Base-by-base conservation (phyloP, 176 grass and related monocot genomes). In the Oryza meridionalis region DNA sequence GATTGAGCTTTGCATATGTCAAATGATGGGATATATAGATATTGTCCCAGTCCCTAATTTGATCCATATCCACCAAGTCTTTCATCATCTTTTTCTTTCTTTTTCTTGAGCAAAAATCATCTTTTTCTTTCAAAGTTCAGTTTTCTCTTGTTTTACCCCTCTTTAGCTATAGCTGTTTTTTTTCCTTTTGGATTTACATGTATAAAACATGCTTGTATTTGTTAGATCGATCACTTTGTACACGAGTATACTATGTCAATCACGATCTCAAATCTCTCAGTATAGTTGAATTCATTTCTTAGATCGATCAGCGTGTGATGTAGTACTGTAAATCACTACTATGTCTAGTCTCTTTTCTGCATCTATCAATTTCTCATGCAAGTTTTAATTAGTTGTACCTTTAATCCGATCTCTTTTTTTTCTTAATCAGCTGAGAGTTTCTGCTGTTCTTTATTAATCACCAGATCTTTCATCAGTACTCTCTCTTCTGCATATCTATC, bases 21-120 rank as follows among this genome's bases (percentile, higher is more conserved):
- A 31, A 86, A 65, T 85, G 78, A 68, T 81, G 64, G 19, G 46
- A 47, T n/a, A n/a, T n/a, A n/a, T 84, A 25, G 26, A 35, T 78
- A 35, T 73, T 35, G 25, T 22, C n/a, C 16, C 43, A 29, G 17
- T 19, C 70, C 32, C 70, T 32, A 50, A 59, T 68, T 69, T 29
- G 44, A 42, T 67, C 44, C 29, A 37, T 73, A 37, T 73, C 69
- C 40, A 37, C 78, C 83, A 82, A 82, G 59, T 78, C 78, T 73
- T 25, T 21, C 67, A 16, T 78, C 59, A 58, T 62, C 58, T 73
- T 72, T 75, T 75, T 76, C 46, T 45, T 40, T 40, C 38, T 40
- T 40, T 40, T 40, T 40, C 7, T 8, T 9, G 38, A 40, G 38
- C 7, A 8, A 40, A 40, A 40, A 40, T 40, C 38, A 8, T 40